Base-by-base conservation (phyloP, 257 asterid genomes). In the Solanum peruvianum region DNA sequence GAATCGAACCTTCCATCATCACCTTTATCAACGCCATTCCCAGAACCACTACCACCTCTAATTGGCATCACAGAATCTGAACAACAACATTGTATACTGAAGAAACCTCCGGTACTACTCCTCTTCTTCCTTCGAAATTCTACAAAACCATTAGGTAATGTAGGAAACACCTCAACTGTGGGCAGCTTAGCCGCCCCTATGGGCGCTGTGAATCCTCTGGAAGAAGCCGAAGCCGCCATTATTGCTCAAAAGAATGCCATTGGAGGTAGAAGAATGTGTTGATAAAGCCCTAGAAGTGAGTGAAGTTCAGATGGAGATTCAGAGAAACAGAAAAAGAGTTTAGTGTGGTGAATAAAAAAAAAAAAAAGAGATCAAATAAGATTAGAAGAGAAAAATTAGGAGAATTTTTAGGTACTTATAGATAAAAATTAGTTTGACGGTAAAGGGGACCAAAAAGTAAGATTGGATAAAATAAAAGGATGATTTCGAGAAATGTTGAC, bases 1-100 rank as follows among this genome's bases (percentile, higher is more conserved):
- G 91, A 80, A 78, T 93, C 97, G 62, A 91, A 87, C 10, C 90
- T 86, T 86, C 94, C 86, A 39, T 95, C 96, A 9, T 91, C 96
- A 25, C 88, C 84, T 86, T 90, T 94, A 71, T 95, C 94, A 13
- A 86, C 90, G 52, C 90, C 90, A 86, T 91, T 92, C 85, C 92
- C 91, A 49, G 93, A 64, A 29, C 89, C 92, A 87, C 89, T 15
- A n/a, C 47, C 91, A 18, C 88, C 88, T 11, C 89, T 89, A 87
- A 90, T 93, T 80, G 89, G 88, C 80, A 85, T 85, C 33, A 83
- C 62, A 2, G 92, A 87, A 44, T 93, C 95, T 31, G 93, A 89
- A 87, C 94, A 91, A 88, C 98, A 92, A 27, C 95, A 96, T 75
- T 87, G 89, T 78, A 92, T 87, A 60, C 81, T 83, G 47, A 86